Evolutionary conservation across 2,329 filamentous ascomycete genomes (phyloP), one percentile per base, ranked within the genome.

Genomic region (Pyricularia pennisetigena): DNA sequence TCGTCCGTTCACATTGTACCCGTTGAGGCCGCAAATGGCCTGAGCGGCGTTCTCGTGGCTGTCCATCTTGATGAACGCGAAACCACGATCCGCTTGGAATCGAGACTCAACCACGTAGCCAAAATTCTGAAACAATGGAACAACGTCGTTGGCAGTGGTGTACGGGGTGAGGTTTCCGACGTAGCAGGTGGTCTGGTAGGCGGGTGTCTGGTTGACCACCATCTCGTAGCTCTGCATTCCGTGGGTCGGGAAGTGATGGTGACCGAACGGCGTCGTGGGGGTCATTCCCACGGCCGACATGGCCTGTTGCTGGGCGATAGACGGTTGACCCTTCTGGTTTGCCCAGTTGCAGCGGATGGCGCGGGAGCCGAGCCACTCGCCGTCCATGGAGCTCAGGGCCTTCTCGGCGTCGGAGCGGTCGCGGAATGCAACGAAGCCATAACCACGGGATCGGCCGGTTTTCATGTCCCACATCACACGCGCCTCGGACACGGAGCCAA

Each of bases 401-500:
- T 97, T 97, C 79, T 99, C 95, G 30, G 95, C 95, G 75, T 99
- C 95, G 49, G 87, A 82, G 71, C 94, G 92, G 71, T 99, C 95
- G 71, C 94, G 91, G 86, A 97, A 99, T 66, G 95, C 95, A 73
- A 98, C 94, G 76, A 99, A 99, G 14, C 95, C 95, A 76, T 99
- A 99, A 70, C 95, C 95, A 77, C 95, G 92, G 72, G 95, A 98
- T 71, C 95, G 90, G 73, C 95, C 95, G 49, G 95, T 99, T 86
- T 99, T 99, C 95, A 99, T 99, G 79, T 99, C 95, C 95, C 95
- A 99, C 95, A 99, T 99, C 72, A 99, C 95, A 75, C 95, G 93
- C 70, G 95, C 95, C 80, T 99, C 95, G 2, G 95, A 99, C 65
- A 99, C 94, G 14, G 89, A 92, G 59, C 95, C 95, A 78, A 98